Base-by-base conservation (phyloP, 306 rosid genomes). In the Acacia confusa region DNA sequence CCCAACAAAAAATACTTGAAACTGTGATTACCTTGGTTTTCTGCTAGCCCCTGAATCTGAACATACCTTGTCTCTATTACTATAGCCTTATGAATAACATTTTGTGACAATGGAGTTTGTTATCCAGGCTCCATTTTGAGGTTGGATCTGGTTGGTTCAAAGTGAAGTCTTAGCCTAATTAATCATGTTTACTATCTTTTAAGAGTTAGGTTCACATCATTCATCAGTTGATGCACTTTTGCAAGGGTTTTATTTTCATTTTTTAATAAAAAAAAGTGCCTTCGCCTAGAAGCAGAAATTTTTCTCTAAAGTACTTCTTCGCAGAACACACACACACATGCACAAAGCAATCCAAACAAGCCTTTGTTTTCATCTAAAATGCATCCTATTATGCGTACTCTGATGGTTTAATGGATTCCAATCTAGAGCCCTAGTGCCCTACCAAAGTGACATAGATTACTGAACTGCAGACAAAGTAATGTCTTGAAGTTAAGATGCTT, bases 401-500 rank as follows among this genome's bases (percentile, higher is more conserved):
- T 65, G 24, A 32, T 65, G n/a, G n/a, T 65, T 30, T 65, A 16
- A 25, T 65, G 24, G 24, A 32, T 65, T 30, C 43, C 70, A 32
- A 32, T 65, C 70, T 16, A 65, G 38, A 34, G 7, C 38, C 38
- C 38, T 4, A 65, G 17, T 32, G 24, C 24, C 17, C 43, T 6
- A 19, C 44, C 44, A 32, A 65, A 65, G 44, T 32, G 44, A 64
- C 43, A 61, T 57, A 45, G 68, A 47, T 58, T 16, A 67, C 76
- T 61, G 71, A 74, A 75, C 53, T 70, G 68, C 55, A 58, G 60
- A 86, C 27, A 41, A 68, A 24, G 25, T 24, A 30, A 40, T 40
- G 45, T 24, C 71, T n/a, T 25, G 9, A 43, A 36, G 25, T 63
- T 84, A 83, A 78, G 71, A 17, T 73, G 86, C 94, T 85, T 72